Percentiles rank a stretch among this genome's conserved stretches.
phyloP scores from a whole-genome alignment of 441 rosid genomes.

The Monsonia emarginata region DNA sequence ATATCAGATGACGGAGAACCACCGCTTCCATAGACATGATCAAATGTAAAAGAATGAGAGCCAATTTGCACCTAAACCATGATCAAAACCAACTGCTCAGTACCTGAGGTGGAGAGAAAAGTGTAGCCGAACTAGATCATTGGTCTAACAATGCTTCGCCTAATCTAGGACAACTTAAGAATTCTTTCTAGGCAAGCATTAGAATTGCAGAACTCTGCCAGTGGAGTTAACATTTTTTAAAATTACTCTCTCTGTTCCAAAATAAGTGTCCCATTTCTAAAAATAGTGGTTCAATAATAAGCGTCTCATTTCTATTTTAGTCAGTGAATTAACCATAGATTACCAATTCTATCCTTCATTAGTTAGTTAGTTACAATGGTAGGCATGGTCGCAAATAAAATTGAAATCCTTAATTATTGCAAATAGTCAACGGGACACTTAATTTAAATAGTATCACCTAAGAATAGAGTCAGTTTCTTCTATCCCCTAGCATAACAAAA shows the following conservation, averaged over 20 bases:
- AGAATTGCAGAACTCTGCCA: not conserved
- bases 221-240: too few relatives aligned
- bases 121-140: not conserved
- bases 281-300: too few relatives aligned
- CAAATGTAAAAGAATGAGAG: constrained; percentile 47
- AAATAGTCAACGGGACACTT: too few relatives aligned
- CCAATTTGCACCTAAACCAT: constrained; percentile 47
- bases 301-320: too few relatives aligned
- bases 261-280: too few relatives aligned
- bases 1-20: constrained; percentile 34
- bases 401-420: too few relatives aligned
- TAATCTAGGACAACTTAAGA: not conserved
- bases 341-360: too few relatives aligned
- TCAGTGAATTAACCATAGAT: too few relatives aligned
- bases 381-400: too few relatives aligned
- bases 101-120: not conserved
- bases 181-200: not conserved
- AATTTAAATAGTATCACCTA: too few relatives aligned
- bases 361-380: too few relatives aligned
- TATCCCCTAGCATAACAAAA: not conserved
- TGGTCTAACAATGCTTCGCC: not conserved
- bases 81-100: not conserved
- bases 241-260: too few relatives aligned
- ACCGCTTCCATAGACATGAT: constrained; percentile 46
- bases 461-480: not conserved